Base-by-base conservation (phyloP, 2,329 filamentous ascomycete species). In the Fusarium sp. region DNA sequence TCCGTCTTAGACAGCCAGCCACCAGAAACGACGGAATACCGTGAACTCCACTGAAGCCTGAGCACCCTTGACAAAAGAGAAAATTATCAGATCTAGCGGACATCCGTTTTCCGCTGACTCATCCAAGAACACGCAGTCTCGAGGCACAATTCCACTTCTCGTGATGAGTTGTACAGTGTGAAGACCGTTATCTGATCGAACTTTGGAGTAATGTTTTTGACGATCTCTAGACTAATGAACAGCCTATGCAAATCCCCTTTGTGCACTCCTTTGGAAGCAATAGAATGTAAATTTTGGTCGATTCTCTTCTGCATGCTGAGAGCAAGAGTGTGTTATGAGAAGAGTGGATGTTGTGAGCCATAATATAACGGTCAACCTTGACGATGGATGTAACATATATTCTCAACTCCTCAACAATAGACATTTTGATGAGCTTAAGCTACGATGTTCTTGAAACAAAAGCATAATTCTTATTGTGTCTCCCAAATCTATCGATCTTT, bases 1-100 rank as follows among this genome's bases (percentile, higher is more conserved):
- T 79, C 77, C 71, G 74, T 72, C 56, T 63, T 69, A 44, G 33
- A 58, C 55, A 42, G 22, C 36, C 60, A 73, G 68, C 62, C 70
- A 76, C 70, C 47, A 49, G 20, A 56, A 45, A 44, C 22, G 22
- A 27, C 22, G 33, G 22, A n/a, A 53, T n/a, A n/a, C 49, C 22
- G 9, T 36, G 44, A 31, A 57, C n/a, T 31, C 57, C 50, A 56
- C 62, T 45, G 27, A 47, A 27, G 22, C 49, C 49, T n/a, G 22
- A 39, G 29, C n/a, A 47, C 29, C 39, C 29, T 54, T 50, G 29
- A 31, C n/a, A 25, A 55, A n/a, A 36, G 57, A 25, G 13, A 60
- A 12, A 50, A 31, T 65, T 65, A 66, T 39, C 61, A 66, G 62
- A 66, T 66, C 44, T 35, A 33, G 25, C 61, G 61, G 63, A 49